Percentiles rank a stretch among this genome's conserved stretches.
These are phyloP conservation scores for Podaxis sp. DNA, from an alignment of 768 basidiomycete genomes.

Conservation along the genomic window DNA sequence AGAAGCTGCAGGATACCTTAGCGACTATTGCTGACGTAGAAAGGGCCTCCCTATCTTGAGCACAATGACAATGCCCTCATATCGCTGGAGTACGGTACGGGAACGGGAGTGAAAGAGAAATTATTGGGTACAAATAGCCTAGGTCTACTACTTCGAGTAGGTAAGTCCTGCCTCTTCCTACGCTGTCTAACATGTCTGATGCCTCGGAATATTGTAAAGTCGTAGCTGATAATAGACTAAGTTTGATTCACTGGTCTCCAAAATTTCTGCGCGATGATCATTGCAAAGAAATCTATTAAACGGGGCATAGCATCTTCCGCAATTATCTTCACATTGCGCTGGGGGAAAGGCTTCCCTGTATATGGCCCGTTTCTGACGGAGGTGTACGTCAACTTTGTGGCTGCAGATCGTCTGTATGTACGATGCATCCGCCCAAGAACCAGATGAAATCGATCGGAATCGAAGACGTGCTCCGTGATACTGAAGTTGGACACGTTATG, in stretches of 20 bases:
- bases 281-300: no score
- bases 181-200: background rate
- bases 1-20: constrained; percentile 15
- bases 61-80: background rate
- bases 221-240: background rate
- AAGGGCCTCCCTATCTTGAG: background rate
- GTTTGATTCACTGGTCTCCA: background rate
- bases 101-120: background rate
- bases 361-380: no score
- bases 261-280: no score
- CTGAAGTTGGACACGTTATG: no score
- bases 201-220: background rate
- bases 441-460: no score
- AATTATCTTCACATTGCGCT: no score
- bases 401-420: no score
- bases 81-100: background rate
- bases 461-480: no score
- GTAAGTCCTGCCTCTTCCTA: background rate
- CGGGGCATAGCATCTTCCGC: no score
- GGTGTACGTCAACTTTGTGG: no score
- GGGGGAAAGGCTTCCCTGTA: no score
- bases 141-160: background rate
- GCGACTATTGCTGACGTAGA: background rate
- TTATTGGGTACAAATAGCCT: background rate
- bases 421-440: no score